Percentiles rank a stretch among this genome's conserved stretches.
Evolutionary conservation across 306 rosid species (phyloP).

Genomic region (Vigna unguiculata): DNA sequence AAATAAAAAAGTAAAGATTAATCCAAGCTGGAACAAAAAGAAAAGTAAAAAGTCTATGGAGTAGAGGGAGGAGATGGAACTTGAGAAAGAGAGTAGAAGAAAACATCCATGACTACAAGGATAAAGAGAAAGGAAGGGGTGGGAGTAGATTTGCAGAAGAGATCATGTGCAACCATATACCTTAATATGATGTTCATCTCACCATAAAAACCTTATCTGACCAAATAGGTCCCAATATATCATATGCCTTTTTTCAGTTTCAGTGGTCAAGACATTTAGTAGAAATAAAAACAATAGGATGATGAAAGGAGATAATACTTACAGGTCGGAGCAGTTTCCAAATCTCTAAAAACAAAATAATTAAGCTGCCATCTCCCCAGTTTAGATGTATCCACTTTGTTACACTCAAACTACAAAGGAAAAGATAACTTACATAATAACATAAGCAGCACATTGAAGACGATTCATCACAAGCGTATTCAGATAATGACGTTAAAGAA

Average conservation of each 20-base stretch:
- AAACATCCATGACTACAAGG: conserved; percentile 5
- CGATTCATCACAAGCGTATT: conserved; percentile 13
- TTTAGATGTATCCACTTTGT: conserved; percentile 97
- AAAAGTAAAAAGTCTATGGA: conserved; percentile 3
- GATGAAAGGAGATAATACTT: conserved; percentile 38
- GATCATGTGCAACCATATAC: neutral
- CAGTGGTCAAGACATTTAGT: conserved; percentile 3
- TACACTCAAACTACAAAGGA: conserved; percentile 86
- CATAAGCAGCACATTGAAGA: conserved; percentile 4
- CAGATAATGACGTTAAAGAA: conserved; percentile 3
- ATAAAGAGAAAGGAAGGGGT: conserved; percentile 26
- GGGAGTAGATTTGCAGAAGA: conserved; percentile 21
- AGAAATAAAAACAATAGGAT: conserved; percentile 14
- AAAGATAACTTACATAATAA: conserved; percentile 39
- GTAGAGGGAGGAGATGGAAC: neutral
- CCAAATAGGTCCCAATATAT: conserved; percentile 15
- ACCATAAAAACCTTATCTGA: conserved; percentile 20
- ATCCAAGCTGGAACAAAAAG: conserved; percentile 27
- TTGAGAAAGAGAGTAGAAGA: conserved; percentile 1
- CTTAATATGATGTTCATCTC: conserved; percentile 6
- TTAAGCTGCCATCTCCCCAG: conserved; percentile 95
- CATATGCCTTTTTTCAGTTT: neutral
- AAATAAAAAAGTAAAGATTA: conserved; percentile 25
- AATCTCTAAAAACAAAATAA: conserved; percentile 73
- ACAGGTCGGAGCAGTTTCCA: conserved; percentile 89